Base-by-base conservation (phyloP, 768 basidiomycete genomes). In the Naganishia friedmannii region DNA sequence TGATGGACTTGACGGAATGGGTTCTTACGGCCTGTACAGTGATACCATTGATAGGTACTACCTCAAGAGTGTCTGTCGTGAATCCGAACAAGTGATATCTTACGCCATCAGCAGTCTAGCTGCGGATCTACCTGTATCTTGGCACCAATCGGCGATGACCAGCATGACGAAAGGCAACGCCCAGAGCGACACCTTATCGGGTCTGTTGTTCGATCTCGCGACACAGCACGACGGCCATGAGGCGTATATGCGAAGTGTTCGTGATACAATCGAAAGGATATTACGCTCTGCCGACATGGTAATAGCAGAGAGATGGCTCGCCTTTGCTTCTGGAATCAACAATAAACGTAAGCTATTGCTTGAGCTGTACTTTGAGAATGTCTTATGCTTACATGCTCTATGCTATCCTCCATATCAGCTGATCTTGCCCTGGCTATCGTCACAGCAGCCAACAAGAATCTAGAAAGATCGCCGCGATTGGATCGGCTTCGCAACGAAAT, bases 401-500 rank as follows among this genome's bases (percentile, higher is more conserved):
- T 65, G 66, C 42, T 29, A 21, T 53, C 53, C 31, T 26, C 23
- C 19, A 1, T 67, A 32, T 51, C 34, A 23, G 60, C 60, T 26
- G 60, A 63, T 29, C 26, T 46, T 0, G 84, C 88, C 0, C 84
- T 91, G 74, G 86, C 88, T 0, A 85, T 96, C 67, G 79, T 89
- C 8, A 81, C 84, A 10, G 86, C 88, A 3, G 81, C 93, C 51
- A 93, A 45, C 67, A 74, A 15, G 72, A 76, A 67, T 45, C 73
- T 17, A 72, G 76, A 70, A 66, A 74, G 9, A 73, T 87, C 87
- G 9, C 86, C 85, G 0, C 86, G 86, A 23, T 84, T 95, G 28
- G 89, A 90, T 74, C 85, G 91, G 23, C 90, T 89, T 76, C 86
- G 93, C 23, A 96, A 94, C 78, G 93, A 96, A 80, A 84, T 94